Percentiles rank a stretch among this genome's conserved stretches.
These are phyloP conservation scores for Shiraia bambusicola DNA, from an alignment of 2,329 filamentous ascomycete species.

Conservation along the genomic window DNA sequence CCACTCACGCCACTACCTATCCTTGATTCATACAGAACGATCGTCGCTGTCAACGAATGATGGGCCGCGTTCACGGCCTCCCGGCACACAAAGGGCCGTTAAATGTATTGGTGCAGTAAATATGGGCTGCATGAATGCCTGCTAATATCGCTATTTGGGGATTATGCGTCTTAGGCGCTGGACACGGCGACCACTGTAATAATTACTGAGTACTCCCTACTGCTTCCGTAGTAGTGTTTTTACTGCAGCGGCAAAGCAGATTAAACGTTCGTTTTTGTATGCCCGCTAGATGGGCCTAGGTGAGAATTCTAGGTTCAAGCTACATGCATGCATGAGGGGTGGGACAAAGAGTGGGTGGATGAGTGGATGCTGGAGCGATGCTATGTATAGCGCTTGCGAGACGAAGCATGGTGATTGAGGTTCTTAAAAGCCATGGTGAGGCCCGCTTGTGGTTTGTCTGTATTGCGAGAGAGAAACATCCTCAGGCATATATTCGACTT, in stretches of 20 bases:
- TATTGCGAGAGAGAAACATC: constrained; percentile 17
- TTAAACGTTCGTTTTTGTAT: constrained; percentile 11
- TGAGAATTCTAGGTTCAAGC: constrained; percentile 18
- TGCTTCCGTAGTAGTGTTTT: constrained; percentile 7
- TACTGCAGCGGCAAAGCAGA: constrained; percentile 25
- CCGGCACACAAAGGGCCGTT: constrained; percentile 7
- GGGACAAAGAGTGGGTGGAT: constrained; percentile 9
- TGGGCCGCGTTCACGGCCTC: constrained; percentile 4
- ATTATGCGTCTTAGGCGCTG: constrained; percentile 33
- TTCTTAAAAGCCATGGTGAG: constrained; percentile 39
- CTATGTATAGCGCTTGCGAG: constrained; percentile 19
- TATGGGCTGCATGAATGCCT: constrained; percentile 2
- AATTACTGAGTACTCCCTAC: constrained; percentile 8
- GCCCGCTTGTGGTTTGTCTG: constrained; percentile 20
- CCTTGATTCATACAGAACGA: constrained; percentile 5
- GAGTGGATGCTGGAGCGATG: constrained; percentile 2
- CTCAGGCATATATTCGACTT: constrained; percentile 19
- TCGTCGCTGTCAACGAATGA: constrained; percentile 7
- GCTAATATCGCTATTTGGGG: constrained; percentile 22
- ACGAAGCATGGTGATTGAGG: constrained; percentile 32
- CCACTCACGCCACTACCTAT: too few species aligned
- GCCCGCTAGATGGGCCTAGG: constrained; percentile 14
- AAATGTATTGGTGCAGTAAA: constrained; percentile 17
- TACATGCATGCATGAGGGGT: constrained; percentile 4
- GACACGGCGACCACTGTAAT: constrained; percentile 10